phyloP scores from a whole-genome alignment of 108 stramenopile species.

The Conticribra weissflogii region DNA sequence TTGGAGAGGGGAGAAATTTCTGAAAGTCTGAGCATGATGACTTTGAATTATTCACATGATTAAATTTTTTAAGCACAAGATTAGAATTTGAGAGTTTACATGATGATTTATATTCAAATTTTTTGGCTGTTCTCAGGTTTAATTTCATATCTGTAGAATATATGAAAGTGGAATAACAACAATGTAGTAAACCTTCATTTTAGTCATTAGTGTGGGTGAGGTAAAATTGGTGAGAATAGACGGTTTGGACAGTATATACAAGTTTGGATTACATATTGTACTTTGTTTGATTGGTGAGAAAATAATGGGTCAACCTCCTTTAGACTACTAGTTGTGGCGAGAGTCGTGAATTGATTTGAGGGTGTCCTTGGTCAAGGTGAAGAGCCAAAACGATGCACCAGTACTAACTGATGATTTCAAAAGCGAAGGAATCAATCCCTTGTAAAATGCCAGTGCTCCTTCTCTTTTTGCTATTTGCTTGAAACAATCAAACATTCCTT shows the following conservation, averaged over 20 bases:
- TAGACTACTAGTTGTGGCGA: neutral
- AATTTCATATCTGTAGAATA: no score
- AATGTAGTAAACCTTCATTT: no score
- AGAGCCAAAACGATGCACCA: conserved; percentile 64
- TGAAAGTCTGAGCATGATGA: conserved; percentile 64
- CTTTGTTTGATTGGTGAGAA: no score
- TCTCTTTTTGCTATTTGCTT: conserved; percentile 62
- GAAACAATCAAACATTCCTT: conserved; percentile 79
- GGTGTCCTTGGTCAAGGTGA: conserved; percentile 49
- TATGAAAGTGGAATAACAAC: no score
- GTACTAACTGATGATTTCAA: conserved; percentile 62
- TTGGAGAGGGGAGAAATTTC: conserved; percentile 55
- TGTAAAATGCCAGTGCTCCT: conserved; percentile 68
- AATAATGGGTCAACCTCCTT: no score
- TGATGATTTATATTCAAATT: no score
- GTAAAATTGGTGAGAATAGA: no score
- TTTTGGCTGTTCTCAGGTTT: no score
- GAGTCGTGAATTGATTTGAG: conserved; percentile 45
- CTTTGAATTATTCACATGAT: conserved; percentile 49
- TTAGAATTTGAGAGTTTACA: neutral
- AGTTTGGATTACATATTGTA: no score
- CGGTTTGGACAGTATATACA: no score
- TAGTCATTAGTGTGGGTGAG: no score
- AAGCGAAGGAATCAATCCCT: conserved; percentile 71
- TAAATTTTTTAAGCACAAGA: neutral